These are phyloP conservation scores for Kurtzmaniella quercitrusa DNA, from an alignment of 1,139 yeast species.

Conservation along the genomic window DNA sequence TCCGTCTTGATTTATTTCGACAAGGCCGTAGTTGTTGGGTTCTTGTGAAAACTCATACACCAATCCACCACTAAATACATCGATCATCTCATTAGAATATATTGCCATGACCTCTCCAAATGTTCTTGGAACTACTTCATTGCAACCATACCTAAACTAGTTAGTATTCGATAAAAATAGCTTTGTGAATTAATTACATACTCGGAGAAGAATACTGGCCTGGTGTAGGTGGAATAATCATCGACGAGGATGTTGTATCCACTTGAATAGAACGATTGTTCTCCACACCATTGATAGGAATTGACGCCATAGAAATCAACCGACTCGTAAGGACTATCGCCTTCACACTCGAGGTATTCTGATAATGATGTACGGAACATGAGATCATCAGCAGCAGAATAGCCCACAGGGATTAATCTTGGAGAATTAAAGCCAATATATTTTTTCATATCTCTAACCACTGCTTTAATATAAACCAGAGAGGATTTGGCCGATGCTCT, in stretches of 20 bases:
- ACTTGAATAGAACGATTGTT: conserved; percentile 72
- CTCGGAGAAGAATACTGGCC: conserved; percentile 87
- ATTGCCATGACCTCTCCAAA: conserved; percentile 77
- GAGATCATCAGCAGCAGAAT: conserved; percentile 93
- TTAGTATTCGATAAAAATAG: not conserved
- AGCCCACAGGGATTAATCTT: conserved; percentile 83
- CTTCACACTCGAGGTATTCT: conserved; percentile 73
- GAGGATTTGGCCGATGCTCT: conserved; percentile 63
- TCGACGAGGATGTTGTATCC: conserved; percentile 76
- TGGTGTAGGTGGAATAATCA: conserved; percentile 62
- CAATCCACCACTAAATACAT: conserved; percentile 86
- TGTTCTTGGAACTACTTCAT: conserved; percentile 70
- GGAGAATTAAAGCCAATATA: conserved; percentile 58
- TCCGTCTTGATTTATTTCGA: conserved; percentile 53
- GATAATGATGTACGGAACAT: conserved; percentile 72
- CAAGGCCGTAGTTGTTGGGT: conserved; percentile 84
- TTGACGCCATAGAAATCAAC: conserved; percentile 95
- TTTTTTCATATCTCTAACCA: conserved; percentile 73
- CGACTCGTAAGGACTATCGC: conserved; percentile 50
- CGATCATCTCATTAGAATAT: conserved; percentile 70
- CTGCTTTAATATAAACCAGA: conserved; percentile 71
- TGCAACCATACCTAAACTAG: conserved; percentile 63
- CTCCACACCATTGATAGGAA: conserved; percentile 97
- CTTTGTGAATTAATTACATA: conserved; percentile 27
- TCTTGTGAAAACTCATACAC: conserved; percentile 91